Evolutionary conservation across 768 basidiomycete genomes (phyloP), one percentile per base, ranked within the genome.

Genomic region (Termitomyces sp.): DNA sequence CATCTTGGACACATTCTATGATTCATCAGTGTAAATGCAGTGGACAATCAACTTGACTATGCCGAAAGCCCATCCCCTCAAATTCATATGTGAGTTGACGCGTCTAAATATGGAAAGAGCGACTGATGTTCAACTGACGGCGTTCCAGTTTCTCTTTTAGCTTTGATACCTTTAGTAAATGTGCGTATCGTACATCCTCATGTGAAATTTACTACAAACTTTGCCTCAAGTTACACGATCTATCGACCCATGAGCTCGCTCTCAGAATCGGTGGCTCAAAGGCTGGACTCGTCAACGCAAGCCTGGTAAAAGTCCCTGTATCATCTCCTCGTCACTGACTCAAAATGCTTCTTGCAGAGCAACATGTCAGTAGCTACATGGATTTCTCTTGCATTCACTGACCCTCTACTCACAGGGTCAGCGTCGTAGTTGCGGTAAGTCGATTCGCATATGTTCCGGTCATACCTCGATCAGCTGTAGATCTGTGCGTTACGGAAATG

Each of bases 401-500:
- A 48, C 60, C 2, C 42, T 51, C 16, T 41, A 3, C 32, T 46
- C 31, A 29, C 50, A 85, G 84, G 22, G 79, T 86, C 22, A 82
- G 82, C 59, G 70, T 88, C 26, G 88, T 92, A 12, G 80, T 93
- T 59, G 87, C 88, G 55, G 90, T 90, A 65, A 61, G 86, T 73
- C 14, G n/a, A 37, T 46, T 24, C 29, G 10, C 26, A 48, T 32
- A 52, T 29, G 14, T 53, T 26, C 6, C 9, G 10, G 26, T 22
- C 37, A 22, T 44, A 41, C 49, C 1, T n/a, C 44, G 22, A 39
- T 22, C 36, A 10, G 20, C 18, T 53, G 56, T 60, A 91, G 87
- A 84, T 93, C 51, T 90, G 87, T 46, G 92, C 92, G 0, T 73
- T 94, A 55, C 73, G 78, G n/a, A 88, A 91, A 67, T 94, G 92